Percentiles rank a stretch among this genome's conserved stretches.
phyloP scores from a whole-genome alignment of 1,284 basidiomycete species.

The Boletus smithii region DNA sequence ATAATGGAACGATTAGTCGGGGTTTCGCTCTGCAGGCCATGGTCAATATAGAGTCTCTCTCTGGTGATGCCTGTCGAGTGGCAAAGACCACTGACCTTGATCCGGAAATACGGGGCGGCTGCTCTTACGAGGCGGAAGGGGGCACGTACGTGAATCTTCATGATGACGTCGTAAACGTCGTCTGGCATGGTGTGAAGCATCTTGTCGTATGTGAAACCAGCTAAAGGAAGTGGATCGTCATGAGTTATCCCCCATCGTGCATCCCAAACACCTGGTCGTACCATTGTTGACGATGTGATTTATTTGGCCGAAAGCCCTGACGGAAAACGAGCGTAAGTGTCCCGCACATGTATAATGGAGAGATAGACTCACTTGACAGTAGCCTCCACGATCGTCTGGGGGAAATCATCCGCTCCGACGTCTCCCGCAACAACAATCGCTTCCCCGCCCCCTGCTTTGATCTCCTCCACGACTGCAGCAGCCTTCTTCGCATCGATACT shows the following conservation, averaged over 20 bases:
- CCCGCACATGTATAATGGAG: background rate
- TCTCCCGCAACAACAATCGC: slow-evolving; percentile 72
- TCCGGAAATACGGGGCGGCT: slow-evolving; percentile 80
- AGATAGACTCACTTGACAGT: slow-evolving; percentile 61
- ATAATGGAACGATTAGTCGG: slow-evolving; percentile 73
- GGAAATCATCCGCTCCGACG: slow-evolving; percentile 79
- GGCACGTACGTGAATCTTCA: slow-evolving; percentile 64
- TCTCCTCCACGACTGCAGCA: slow-evolving; percentile 67
- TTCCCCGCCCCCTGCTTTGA: slow-evolving; percentile 69
- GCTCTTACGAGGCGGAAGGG: slow-evolving; percentile 83
- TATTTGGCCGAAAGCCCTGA: slow-evolving; percentile 73
- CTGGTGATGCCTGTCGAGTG: background rate
- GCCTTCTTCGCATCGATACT: slow-evolving; percentile 71
- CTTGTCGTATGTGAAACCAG: slow-evolving; percentile 85
- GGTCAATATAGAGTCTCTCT: background rate
- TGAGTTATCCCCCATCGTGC: background rate
- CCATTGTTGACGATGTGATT: slow-evolving; percentile 87
- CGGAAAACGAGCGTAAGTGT: background rate
- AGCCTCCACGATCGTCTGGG: slow-evolving; percentile 72
- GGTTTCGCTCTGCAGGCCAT: slow-evolving; percentile 36
- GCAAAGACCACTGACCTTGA: slow-evolving; percentile 55
- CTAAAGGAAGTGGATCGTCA: slow-evolving; percentile 32
- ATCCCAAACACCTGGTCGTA: slow-evolving; percentile 24
- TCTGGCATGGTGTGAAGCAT: slow-evolving; percentile 88
- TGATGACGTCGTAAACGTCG: slow-evolving; percentile 77